Evolutionary conservation across 257 asterid species (phyloP), one percentile per base, ranked within the genome.

Genomic region (Cruciata laevipes): DNA sequence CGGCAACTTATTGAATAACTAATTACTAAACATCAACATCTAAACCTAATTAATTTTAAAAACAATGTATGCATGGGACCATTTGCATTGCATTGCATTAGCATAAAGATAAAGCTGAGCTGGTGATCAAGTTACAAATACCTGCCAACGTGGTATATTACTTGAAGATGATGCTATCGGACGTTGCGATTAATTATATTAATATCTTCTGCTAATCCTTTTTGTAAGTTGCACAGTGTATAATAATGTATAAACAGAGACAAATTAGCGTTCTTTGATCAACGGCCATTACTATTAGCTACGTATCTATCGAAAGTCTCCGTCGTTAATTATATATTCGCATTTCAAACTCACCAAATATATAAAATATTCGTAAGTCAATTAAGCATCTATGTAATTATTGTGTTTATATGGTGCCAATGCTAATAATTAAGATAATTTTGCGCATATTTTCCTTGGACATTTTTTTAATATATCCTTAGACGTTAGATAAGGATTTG

Each of bases 121-220:
- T 9, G 14, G 20, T 56, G 6, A 40, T 24, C 40, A 64, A 55
- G 42, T 65, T 42, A 40, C 49, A 10, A 40, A 40, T 40, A 2
- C 20, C 14, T 47, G 10, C 14, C 53, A 47, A 47, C 20, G 20
- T 47, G 20, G 14, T n/a, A 21, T n/a, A 56, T 56, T 56, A 56
- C 20, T 42, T 37, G 17, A 57, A 71, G 21, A 71, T 57, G 61
- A 72, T 56, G 76, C 52, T 20, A 16, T 40, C 66, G 20, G 52
- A 21, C 13, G 60, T 53, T 53, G 74, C 63, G 64, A 63, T 71
- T 71, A 51, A 42, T 57, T 33, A 71, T 3, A 27, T 27, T 27
- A 63, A 63, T 61, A 63, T 63, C 6, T 16, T 5, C 2, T 53
- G 20, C 6, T 37, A 6, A 9, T 51, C 53, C n/a, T n/a, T n/a